Percentiles rank a stretch among this genome's conserved stretches.
Conservation (phyloP, 768 basidiomycete species). For the Chalciporus chontae region DNA sequence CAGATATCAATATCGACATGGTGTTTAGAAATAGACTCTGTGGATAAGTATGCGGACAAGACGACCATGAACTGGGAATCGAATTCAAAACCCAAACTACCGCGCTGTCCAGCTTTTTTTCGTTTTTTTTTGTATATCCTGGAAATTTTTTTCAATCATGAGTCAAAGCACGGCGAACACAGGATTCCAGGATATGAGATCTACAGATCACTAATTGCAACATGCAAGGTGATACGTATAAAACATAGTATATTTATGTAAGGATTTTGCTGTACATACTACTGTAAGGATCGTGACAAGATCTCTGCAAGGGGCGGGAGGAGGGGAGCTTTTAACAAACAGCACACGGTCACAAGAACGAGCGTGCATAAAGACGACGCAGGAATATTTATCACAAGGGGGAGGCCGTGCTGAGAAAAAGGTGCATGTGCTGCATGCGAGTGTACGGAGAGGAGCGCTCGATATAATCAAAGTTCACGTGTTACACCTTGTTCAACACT, state of each 20-base stretch:
- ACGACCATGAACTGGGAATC: too few relatives aligned
- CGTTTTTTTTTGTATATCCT: too few relatives aligned
- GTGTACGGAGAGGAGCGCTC: slow-evolving; percentile 17
- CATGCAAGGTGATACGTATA: slow-evolving; percentile 1
- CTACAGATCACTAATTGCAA: too few relatives aligned
- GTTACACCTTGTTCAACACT: slow-evolving; percentile 57
- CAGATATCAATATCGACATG: neutral
- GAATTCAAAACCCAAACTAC: too few relatives aligned
- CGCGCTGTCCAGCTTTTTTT: too few relatives aligned
- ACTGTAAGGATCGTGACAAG: slow-evolving; percentile 28
- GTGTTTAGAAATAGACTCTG: neutral
- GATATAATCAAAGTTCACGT: slow-evolving; percentile 44
- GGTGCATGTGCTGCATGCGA: slow-evolving; percentile 10
- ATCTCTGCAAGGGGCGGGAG: slow-evolving; percentile 2
- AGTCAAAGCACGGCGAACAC: too few relatives aligned
- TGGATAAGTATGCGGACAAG: too few relatives aligned
- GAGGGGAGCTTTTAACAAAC: slow-evolving; percentile 16
- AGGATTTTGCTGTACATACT: slow-evolving; percentile 25
- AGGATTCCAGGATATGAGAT: too few relatives aligned
- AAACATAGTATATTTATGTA: slow-evolving; percentile 20
- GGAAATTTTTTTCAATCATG: too few relatives aligned
- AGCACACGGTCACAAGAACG: slow-evolving; percentile 8
- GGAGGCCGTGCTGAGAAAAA: neutral
- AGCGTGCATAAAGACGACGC: slow-evolving; percentile 9
- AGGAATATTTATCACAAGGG: slow-evolving; percentile 13